Base-by-base conservation (phyloP, 1,284 basidiomycete genomes). In the Boletus sp. region DNA sequence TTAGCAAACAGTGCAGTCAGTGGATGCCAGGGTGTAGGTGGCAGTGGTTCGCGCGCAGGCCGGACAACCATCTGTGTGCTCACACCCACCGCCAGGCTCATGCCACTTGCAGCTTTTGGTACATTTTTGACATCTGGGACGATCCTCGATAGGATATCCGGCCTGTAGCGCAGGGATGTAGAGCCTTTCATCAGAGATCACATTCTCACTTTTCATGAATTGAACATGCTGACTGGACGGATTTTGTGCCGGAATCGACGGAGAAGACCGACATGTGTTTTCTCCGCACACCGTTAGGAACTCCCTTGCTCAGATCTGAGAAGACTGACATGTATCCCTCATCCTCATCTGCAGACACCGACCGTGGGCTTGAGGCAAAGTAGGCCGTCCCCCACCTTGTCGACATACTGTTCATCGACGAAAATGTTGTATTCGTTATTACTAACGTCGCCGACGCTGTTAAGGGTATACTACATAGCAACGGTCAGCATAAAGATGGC, bases 361-460 rank as follows among this genome's bases (percentile, higher is more conserved):
- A n/a, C n/a, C n/a, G n/a, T n/a, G n/a, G n/a, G n/a, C 1, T 25
- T 32, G 4, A 42, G 35, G 10, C 5, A 49, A 27, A 41, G 10
- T 13, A 22, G 14, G 4, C 34, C 30, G 7, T 42, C 22, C 5
- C 8, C 27, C 8, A 10, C 42, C 19, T 39, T n/a, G 5, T 16
- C 12, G 17, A 52, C 26, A 0, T 4, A 26, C n/a, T 9, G 8
- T 2, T 3, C 46, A 13, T 20, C 12, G 8, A 50, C 17, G 2
- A 23, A 50, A 9, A 54, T 35, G 14, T 38, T 17, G 29, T 50
- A 52, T 16, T 16, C 29, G 3, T 50, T 32, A 6, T n/a, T n/a
- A n/a, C n/a, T n/a, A n/a, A 3, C 9, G 5, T 5, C 39, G 14
- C n/a, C 8, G 25, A 26, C 34, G 4, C 32, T 17, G 0, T 9